Conservation (phyloP, 164 flowering plant genomes). For the Tetrastigma voinierianum region DNA sequence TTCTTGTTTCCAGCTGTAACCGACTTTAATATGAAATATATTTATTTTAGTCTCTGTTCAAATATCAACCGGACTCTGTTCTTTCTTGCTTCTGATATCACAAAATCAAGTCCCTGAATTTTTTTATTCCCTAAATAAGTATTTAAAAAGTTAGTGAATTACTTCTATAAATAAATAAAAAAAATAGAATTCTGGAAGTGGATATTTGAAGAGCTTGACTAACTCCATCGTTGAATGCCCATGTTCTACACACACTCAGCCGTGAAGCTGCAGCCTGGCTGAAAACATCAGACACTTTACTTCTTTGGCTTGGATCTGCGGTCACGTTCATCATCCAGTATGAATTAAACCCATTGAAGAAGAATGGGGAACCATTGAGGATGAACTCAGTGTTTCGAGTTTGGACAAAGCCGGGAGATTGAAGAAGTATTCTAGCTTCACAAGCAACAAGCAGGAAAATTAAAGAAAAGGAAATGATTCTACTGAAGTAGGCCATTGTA, state of each 20-base stretch:
- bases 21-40: too few relatives aligned
- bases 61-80: conserved; percentile 28
- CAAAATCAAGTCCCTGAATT: conserved; percentile 50
- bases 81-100: conserved; percentile 42
- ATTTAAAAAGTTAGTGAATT: too few relatives aligned
- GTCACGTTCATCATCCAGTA: conserved; percentile 58
- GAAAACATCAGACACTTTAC: conserved; percentile 31
- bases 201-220: conserved; percentile 40
- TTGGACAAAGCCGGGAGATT: conserved; percentile 18
- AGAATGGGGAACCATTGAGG: conserved; percentile 26
- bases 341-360: conserved; percentile 50
- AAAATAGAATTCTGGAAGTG: too few relatives aligned
- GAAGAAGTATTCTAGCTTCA: conserved; percentile 1
- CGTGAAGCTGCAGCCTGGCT: conserved; percentile 35
- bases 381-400: conserved; percentile 23
- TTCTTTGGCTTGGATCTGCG: conserved; percentile 22
- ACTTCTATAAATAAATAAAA: too few relatives aligned
- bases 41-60: too few relatives aligned
- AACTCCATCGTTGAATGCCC: conserved; percentile 58
- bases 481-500: conserved; percentile 3
- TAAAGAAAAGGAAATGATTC: conserved; percentile 10
- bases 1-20: too few relatives aligned
- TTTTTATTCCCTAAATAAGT: too few relatives aligned
- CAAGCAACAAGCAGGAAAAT: conserved; percentile 31
- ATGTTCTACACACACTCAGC: conserved; percentile 41